Base-by-base conservation (phyloP, 2,329 filamentous ascomycete genomes). In the Byssochlamys sp. region DNA sequence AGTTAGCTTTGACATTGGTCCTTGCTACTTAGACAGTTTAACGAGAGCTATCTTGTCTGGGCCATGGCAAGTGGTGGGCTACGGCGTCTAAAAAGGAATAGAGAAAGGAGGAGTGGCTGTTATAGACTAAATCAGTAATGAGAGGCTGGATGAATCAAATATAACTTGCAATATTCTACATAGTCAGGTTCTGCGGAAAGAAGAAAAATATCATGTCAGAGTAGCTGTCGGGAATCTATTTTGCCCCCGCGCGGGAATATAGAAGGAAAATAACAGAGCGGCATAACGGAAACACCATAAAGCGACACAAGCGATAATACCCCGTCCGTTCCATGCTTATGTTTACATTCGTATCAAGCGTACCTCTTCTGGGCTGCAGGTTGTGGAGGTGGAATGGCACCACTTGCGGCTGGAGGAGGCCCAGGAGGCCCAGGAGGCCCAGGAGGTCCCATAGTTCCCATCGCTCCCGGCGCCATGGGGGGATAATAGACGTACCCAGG, bases 401-500 rank as follows among this genome's bases (percentile, higher is more conserved):
- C 39, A 14, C 39, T 45, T 19, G 39, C 39, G 5, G 39, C 14
- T 19, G 19, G 19, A 45, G 39, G 14, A 19, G 4, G 29, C 7
- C 9, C 29, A 7, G 29, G 29, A 31, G 29, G 29, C 29, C 29
- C 29, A 2, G 29, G 29, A 31, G 29, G 29, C 29, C 29, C 29
- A 7, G 39, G 39, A 24, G 39, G 39, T 9, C 39, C 39, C 39
- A 45, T 45, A n/a, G 14, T 19, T 19, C 39, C 39, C 39, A 45
- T 45, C n/a, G 39, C 39, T 6, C 39, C 39, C 14, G 39, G 39
- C 39, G 39, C 39, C 39, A 45, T 45, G 9, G n/a, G 39, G 14
- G 39, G 39, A 9, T 45, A 45, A 19, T 45, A 45, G 14, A 45
- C 39, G 14, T 19, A 45, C 4, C 65, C 64, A 27, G 63, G 61